phyloP scores from a whole-genome alignment of 2,329 filamentous ascomycete species.

The Arthrobotrys musiformis region DNA sequence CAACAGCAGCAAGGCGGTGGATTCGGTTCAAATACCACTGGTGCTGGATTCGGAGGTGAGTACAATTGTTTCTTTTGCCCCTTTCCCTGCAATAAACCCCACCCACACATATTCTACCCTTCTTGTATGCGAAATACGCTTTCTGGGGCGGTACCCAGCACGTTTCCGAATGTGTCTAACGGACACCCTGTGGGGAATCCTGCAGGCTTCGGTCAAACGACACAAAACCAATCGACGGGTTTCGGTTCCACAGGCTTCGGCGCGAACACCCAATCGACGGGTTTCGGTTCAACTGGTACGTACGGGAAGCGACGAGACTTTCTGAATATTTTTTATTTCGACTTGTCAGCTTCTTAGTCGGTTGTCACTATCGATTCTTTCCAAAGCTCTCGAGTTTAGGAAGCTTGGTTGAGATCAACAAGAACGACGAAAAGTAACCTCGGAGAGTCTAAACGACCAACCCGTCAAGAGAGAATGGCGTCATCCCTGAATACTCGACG shows the following conservation, averaged over 20 bases:
- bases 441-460: conserved; percentile 42
- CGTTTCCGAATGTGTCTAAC: conserved; percentile 55
- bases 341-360: conserved; percentile 39
- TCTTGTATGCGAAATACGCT: conserved; percentile 18
- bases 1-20: conserved; percentile 48
- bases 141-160: conserved; percentile 44
- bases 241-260: conserved; percentile 56
- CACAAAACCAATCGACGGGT: conserved; percentile 53
- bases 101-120: background rate
- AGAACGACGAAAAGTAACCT: conserved; percentile 19
- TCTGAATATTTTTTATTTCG: conserved; percentile 46
- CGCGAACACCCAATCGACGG: conserved; percentile 40
- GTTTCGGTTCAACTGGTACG: conserved; percentile 56
- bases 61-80: conserved; percentile 5
- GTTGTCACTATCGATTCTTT: conserved; percentile 50
- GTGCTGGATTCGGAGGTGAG: conserved; percentile 57
- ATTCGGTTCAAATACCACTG: conserved; percentile 54
- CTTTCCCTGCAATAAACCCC: background rate
- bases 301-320: conserved; percentile 54
- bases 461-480: conserved; percentile 39
- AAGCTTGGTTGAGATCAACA: conserved; percentile 38
- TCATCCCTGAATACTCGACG: conserved; percentile 31
- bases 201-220: conserved; percentile 55
- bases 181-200: conserved; percentile 37
- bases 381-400: conserved; percentile 54